Percentiles rank a stretch among this genome's conserved stretches.
These are phyloP conservation scores for Artemisia tridentata DNA, from an alignment of 129 eudicot species.

Conservation along the genomic window DNA sequence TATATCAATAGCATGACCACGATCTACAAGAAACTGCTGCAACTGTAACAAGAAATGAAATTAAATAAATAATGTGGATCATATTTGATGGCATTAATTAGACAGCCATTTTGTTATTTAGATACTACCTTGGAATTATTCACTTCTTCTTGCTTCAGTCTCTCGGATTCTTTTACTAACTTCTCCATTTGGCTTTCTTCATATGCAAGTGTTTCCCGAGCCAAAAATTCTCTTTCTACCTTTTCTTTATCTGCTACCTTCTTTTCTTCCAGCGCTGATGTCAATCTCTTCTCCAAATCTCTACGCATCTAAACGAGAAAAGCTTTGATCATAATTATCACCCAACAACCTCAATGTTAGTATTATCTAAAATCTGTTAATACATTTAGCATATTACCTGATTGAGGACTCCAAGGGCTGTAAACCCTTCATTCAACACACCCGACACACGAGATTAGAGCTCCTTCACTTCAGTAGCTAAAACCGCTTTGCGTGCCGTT, in stretches of 20 bases:
- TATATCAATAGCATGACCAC: conserved; percentile 49
- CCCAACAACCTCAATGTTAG: not conserved
- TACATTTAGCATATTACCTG: conserved; percentile 40
- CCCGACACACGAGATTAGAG: conserved; percentile 58
- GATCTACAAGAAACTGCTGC: conserved; percentile 58
- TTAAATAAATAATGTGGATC: not conserved
- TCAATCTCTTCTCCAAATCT: conserved; percentile 33
- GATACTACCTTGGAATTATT: conserved; percentile 62
- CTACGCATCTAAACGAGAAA: conserved; percentile 49
- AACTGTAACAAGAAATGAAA: conserved; percentile 43
- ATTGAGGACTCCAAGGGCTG: conserved; percentile 52
- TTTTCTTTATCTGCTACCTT: conserved; percentile 43
- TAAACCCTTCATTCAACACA: conserved; percentile 57
- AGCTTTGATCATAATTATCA: not conserved
- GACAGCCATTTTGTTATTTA: not conserved
- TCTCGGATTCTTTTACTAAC: conserved; percentile 46
- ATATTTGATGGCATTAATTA: not conserved
- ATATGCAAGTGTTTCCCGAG: conserved; percentile 27
- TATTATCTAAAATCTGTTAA: not conserved
- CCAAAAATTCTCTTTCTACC: conserved; percentile 36
- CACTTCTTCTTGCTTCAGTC: conserved; percentile 55
- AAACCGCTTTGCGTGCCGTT: conserved; percentile 57
- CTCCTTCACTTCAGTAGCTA: conserved; percentile 67
- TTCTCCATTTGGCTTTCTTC: conserved; percentile 52
- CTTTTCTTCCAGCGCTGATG: conserved; percentile 29